phyloP scores from a whole-genome alignment of 2,329 filamentous ascomycete genomes.

The Blastomyces parvus region DNA sequence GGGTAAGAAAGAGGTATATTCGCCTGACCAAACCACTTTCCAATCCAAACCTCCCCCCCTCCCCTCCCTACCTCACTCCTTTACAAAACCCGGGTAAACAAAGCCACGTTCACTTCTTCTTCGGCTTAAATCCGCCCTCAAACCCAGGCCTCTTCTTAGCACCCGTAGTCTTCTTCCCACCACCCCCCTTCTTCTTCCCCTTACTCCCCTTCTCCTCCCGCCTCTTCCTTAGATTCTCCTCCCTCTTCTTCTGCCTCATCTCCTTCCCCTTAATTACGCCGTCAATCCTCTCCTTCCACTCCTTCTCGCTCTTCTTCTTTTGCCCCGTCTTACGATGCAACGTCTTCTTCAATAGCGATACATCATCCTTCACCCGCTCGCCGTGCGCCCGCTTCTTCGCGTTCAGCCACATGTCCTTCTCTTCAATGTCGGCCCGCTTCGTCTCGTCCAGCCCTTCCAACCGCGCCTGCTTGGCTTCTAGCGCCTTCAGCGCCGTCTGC shows the following conservation, averaged over 20 bases:
- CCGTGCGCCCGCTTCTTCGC: slow-evolving; percentile 83
- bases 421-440: slow-evolving; percentile 76
- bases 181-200: slow-evolving; percentile 37
- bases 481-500: slow-evolving; percentile 73
- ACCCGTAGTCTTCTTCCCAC: slow-evolving; percentile 37
- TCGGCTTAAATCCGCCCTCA: slow-evolving; percentile 59
- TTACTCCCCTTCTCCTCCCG: slow-evolving; percentile 62
- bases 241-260: slow-evolving; percentile 70
- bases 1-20: background rate
- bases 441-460: slow-evolving; percentile 64
- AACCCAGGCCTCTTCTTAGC: slow-evolving; percentile 56
- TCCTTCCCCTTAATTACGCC: slow-evolving; percentile 67
- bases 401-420: slow-evolving; percentile 91
- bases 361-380: slow-evolving; percentile 80
- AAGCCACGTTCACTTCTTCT: slow-evolving; percentile 33
- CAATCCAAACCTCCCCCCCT: background rate
- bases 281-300: slow-evolving; percentile 67
- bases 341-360: slow-evolving; percentile 80
- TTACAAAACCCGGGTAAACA: background rate
- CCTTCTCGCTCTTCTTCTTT: slow-evolving; percentile 85
- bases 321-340: slow-evolving; percentile 82
- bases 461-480: slow-evolving; percentile 77
- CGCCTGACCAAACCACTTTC: background rate
- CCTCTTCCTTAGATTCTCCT: slow-evolving; percentile 65
- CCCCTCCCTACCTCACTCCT: background rate